A percentile compares a stretch with the other conserved stretches of the same genome.
Evolutionary conservation across 2,329 filamentous ascomycete species (phyloP).

Genomic region (Aspergillus pseudotamarii): DNA sequence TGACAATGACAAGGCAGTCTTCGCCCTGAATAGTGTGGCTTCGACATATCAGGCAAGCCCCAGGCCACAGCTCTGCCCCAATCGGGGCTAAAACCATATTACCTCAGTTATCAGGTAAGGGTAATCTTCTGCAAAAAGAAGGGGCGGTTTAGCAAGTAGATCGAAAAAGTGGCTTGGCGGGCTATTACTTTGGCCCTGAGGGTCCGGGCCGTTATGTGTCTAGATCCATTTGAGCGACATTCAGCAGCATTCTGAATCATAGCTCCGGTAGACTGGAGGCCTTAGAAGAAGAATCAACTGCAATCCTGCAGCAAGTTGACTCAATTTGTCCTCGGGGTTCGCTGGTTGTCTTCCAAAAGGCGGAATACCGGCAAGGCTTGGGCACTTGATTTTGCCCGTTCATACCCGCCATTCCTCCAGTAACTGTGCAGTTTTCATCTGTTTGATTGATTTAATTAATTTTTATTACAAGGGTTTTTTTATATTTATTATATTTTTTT

Average conservation of each 20-base stretch:
- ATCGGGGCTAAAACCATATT: conserved; percentile 6
- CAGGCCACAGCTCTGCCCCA: conserved; percentile 4
- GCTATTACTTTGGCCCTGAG: background rate
- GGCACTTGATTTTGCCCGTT: conserved; percentile 3
- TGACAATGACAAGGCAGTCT: conserved; percentile 4
- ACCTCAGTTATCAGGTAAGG: background rate
- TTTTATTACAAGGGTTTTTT: background rate
- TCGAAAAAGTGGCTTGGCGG: conserved; percentile 2
- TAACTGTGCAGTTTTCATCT: background rate
- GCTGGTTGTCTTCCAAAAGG: background rate
- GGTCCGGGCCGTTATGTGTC: background rate
- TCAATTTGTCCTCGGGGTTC: background rate
- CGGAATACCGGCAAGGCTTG: conserved; percentile 5
- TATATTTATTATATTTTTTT: background rate
- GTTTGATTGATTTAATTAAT: background rate
- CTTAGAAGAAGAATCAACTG: background rate
- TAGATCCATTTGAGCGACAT: background rate
- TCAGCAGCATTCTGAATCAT: conserved; percentile 1
- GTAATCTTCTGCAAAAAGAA: background rate
- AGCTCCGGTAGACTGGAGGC: background rate
- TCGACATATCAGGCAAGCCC: conserved; percentile 1
- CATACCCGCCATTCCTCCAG: background rate
- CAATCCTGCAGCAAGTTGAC: background rate
- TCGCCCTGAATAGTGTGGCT: conserved; percentile 1
- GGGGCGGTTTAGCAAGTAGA: conserved; percentile 2